A percentile compares a stretch with the other conserved stretches of the same genome.
These are phyloP conservation scores for Phytophthora citricola DNA, from an alignment of 352 stramenopile species.

Conservation along the genomic window DNA sequence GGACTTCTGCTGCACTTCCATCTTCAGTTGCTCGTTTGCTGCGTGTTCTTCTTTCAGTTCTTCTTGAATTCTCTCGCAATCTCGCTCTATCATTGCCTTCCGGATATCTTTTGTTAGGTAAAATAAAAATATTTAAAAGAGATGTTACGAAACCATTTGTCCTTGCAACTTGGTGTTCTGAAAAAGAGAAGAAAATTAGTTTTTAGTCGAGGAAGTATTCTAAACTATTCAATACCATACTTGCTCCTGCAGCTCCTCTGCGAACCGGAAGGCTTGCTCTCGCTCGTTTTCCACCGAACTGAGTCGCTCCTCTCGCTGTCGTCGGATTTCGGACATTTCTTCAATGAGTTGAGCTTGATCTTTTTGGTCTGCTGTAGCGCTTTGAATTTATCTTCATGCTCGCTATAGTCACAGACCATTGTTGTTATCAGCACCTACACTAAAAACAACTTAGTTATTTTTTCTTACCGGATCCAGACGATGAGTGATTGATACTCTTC, in stretches of 20 bases:
- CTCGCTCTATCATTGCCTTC: conserved; percentile 41
- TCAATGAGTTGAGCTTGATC: conserved; percentile 54
- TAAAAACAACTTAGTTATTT: too few relatives aligned
- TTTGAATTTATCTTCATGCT: conserved; percentile 52
- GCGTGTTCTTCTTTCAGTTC: conserved; percentile 43
- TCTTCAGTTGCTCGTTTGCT: conserved; percentile 39
- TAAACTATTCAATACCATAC: conserved; percentile 7
- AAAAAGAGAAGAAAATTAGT: not conserved
- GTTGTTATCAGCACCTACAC: not conserved
- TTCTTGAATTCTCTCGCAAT: conserved; percentile 39
- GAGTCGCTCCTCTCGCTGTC: conserved; percentile 38
- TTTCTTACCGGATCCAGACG: conserved; percentile 33
- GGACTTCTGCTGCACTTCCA: conserved; percentile 43
- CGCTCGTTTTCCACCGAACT: conserved; percentile 22
- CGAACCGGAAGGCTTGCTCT: conserved; percentile 29
- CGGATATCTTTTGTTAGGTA: not conserved
- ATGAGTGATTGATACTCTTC: conserved; percentile 47
- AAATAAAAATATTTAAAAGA: too few relatives aligned
- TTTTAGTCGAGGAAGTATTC: not conserved
- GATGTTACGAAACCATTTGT: conserved; percentile 23
- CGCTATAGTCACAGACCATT: conserved; percentile 25
- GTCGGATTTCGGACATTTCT: conserved; percentile 34
- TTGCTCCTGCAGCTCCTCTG: conserved; percentile 35
- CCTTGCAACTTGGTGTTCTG: conserved; percentile 40
- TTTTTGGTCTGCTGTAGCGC: conserved; percentile 34